These are phyloP conservation scores for Fusarium chuoi DNA, from an alignment of 2,329 filamentous ascomycete genomes.

Conservation along the genomic window DNA sequence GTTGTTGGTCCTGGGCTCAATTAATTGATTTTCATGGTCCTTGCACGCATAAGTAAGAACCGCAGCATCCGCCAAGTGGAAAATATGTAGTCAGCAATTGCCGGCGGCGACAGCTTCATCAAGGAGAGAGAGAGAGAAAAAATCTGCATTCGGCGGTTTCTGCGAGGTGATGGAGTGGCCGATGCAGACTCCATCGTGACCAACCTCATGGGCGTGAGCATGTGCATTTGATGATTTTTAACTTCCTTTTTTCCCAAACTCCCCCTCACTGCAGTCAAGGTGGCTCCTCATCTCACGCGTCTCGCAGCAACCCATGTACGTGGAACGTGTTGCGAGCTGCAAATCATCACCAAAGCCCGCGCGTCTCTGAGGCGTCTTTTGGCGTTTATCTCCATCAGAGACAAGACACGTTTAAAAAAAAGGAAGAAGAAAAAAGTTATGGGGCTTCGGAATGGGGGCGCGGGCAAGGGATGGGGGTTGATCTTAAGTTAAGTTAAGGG, in stretches of 20 bases:
- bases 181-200: slow-evolving; percentile 34
- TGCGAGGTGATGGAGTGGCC: slow-evolving; percentile 32
- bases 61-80: slow-evolving; percentile 25
- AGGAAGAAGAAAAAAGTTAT: slow-evolving; percentile 17
- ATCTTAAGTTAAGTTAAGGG: slow-evolving; percentile 19
- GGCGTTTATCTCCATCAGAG: slow-evolving; percentile 32
- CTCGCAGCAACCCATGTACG: slow-evolving; percentile 45
- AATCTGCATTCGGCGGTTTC: slow-evolving; percentile 24
- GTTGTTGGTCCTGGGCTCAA: slow-evolving; percentile 30
- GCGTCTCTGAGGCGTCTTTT: slow-evolving; percentile 33
- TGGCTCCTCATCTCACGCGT: slow-evolving; percentile 40
- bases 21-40: slow-evolving; percentile 35
- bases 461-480: slow-evolving; percentile 32
- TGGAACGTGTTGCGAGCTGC: slow-evolving; percentile 42
- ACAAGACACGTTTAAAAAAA: slow-evolving; percentile 33
- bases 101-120: slow-evolving; percentile 36
- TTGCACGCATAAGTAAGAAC: slow-evolving; percentile 23
- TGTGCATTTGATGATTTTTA: slow-evolving; percentile 23
- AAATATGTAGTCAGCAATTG: slow-evolving; percentile 13
- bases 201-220: slow-evolving; percentile 24
- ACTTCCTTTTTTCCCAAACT: slow-evolving; percentile 3
- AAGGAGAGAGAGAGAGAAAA: neutral
- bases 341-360: slow-evolving; percentile 38
- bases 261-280: slow-evolving; percentile 34
- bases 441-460: slow-evolving; percentile 38